phyloP scores from a whole-genome alignment of 176 grass and related monocot species.

The Olyra latifolia region DNA sequence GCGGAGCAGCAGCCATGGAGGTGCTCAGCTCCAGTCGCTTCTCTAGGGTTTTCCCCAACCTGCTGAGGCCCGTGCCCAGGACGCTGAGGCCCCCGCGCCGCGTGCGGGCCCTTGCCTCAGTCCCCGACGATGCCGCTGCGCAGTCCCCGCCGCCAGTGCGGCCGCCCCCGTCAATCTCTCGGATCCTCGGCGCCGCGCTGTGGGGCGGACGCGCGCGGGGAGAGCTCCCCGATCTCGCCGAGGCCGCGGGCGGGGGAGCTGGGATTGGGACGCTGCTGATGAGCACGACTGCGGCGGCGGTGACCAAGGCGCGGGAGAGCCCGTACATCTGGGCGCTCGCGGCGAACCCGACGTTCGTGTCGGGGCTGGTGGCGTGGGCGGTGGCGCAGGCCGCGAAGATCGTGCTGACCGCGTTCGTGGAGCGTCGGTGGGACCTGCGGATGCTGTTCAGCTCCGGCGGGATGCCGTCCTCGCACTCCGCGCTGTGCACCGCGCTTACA shows the following conservation, averaged over 20 bases:
- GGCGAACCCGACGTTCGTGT: slow-evolving; percentile 89
- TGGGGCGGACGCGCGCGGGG: slow-evolving; percentile 42
- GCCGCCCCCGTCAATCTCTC: not conserved
- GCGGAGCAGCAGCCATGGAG: slow-evolving; percentile 82
- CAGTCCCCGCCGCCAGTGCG: not conserved
- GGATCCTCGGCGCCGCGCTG: slow-evolving; percentile 39
- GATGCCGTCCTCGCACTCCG: slow-evolving; percentile 96
- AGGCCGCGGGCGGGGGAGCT: slow-evolving; percentile 32
- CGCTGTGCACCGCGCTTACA: slow-evolving; percentile 89
- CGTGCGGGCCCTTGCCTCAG: slow-evolving; percentile 13
- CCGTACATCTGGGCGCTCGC: slow-evolving; percentile 71
- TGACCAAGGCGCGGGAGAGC: slow-evolving; percentile 72
- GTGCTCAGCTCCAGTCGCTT: slow-evolving; percentile 57
- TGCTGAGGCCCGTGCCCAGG: not conserved
- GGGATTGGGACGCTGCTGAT: slow-evolving; percentile 83
- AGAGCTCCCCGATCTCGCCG: slow-evolving; percentile 43
- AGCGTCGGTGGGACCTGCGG: slow-evolving; percentile 76
- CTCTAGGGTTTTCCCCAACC: slow-evolving; percentile 45
- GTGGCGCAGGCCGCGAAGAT: slow-evolving; percentile 76
- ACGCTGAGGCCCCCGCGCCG: not conserved
- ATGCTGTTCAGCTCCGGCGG: slow-evolving; percentile 89
- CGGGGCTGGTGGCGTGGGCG: slow-evolving; percentile 79
- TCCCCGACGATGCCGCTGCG: slow-evolving; percentile 18
- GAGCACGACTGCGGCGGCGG: slow-evolving; percentile 86
- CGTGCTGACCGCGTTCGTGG: slow-evolving; percentile 80